Evolutionary conservation across 371 early-diverging fungal species (phyloP).

Genomic region (Mortierella sp.): DNA sequence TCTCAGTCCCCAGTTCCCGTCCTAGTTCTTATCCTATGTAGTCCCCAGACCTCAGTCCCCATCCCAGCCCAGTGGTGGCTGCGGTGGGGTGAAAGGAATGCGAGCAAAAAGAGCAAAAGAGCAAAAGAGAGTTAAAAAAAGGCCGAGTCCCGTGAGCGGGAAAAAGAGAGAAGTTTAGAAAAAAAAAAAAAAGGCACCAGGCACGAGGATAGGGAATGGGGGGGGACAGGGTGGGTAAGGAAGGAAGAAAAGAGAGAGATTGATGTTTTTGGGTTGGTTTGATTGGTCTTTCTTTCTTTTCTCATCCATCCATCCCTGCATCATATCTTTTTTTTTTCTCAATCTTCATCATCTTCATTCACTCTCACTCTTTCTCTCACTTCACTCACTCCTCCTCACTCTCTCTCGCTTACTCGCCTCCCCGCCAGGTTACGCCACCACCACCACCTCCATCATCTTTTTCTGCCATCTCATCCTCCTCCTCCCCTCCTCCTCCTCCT

Average conservation of each 20-base stretch:
- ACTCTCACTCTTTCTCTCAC: background rate
- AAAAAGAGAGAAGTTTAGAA: constrained; percentile 2
- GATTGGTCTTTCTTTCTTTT: background rate
- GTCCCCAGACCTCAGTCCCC: no score
- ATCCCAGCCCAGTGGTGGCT: no score
- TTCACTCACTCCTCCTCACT: background rate
- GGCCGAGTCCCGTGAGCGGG: no score
- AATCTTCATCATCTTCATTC: no score
- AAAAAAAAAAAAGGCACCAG: background rate
- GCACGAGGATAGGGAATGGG: no score
- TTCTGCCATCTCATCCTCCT: background rate
- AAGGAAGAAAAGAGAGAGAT: background rate
- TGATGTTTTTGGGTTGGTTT: background rate
- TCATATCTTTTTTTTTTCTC: background rate
- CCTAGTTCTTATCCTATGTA: no score
- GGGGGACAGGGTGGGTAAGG: no score
- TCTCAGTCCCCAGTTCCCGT: no score
- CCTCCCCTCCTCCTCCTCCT: background rate
- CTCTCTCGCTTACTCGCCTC: no score
- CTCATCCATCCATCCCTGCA: constrained; percentile 1
- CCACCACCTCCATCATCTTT: background rate
- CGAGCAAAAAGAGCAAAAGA: no score
- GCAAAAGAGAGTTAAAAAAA: no score
- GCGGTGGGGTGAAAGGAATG: no score
- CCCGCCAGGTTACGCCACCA: background rate